Evolutionary conservation across 495 filamentous ascomycete species (phyloP), one percentile per base, ranked within the genome.

Genomic region (Penicillium alfredii): DNA sequence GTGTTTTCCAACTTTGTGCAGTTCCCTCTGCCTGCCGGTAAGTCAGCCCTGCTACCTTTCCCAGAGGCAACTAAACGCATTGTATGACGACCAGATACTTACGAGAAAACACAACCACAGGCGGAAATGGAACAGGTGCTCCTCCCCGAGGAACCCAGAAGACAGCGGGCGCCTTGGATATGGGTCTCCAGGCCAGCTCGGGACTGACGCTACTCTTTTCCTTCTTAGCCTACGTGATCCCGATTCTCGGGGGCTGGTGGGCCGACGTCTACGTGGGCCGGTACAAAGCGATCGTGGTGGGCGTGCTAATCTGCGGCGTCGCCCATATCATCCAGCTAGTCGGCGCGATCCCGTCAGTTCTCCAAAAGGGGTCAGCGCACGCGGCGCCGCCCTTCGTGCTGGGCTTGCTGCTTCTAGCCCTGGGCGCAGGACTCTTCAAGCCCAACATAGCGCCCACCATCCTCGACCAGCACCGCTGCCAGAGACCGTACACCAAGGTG

Each of bases 321-420:
- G 78, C 78, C n/a, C 79, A 84, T 51, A 56, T 82, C 20, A 67
- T 85, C 35, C 72, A 82, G 53, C 60, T 82, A 27, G 58, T 67
- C 35, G 74, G 74, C n/a, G 80, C 77, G 8, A 60, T 79, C 9
- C 78, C 76, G 30, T 49, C 61, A 6, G 66, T 82, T 2, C 63
- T 86, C n/a, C 64, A 71, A 10, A 63, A 51, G 31, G 78, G 78
- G 13, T 29, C 23, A 16, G 9, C 45, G 0, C 61, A 67, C 22
- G 60, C 73, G 9, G 73, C 76, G 30, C 66, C 60, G 0, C 76
- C 77, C 5, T 82, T 74, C 49, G 71, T 81, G 41, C 42, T 81
- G 20, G 69, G 71, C 4, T 58, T 82, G 9, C 65, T 63, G 25
- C 15, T 64, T 13, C 38, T 67, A 12, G 49, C 59, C 2, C 7